Conservation (phyloP, 2,329 filamentous ascomycete species). For the Cryphonectria parasitica region DNA sequence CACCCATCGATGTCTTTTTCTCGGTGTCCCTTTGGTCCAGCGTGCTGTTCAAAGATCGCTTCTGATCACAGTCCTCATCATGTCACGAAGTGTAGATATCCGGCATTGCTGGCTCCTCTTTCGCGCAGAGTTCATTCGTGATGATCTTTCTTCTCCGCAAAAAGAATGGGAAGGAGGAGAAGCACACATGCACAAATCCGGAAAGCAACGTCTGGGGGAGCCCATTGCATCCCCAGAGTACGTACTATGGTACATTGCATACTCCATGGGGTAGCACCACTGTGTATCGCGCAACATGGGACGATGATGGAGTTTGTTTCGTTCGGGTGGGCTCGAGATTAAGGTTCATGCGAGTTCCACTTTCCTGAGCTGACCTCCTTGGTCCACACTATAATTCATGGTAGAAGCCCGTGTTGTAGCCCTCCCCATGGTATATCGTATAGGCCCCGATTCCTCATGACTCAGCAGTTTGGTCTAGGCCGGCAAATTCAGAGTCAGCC, state of each 20-base stretch:
- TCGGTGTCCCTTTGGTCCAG: neutral
- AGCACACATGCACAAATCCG: neutral
- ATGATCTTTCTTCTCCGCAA: neutral
- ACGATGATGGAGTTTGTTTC: conserved; percentile 4
- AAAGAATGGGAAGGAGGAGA: neutral
- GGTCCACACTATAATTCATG: neutral
- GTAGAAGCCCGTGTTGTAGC: neutral
- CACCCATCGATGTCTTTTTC: neutral
- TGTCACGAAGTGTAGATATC: neutral
- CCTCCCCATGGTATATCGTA: too few relatives aligned
- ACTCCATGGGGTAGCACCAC: neutral
- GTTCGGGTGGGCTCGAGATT: neutral
- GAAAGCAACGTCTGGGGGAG: neutral
- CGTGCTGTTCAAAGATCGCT: neutral
- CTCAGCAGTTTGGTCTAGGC: neutral
- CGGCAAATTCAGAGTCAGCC: neutral
- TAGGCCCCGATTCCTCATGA: neutral
- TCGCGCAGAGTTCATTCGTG: neutral
- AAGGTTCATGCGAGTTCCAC: conserved; percentile 1
- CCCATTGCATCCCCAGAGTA: neutral
- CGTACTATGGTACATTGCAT: neutral
- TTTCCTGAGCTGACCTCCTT: neutral
- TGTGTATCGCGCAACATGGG: neutral
- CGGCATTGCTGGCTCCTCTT: neutral
- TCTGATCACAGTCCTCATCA: neutral